Conservation (phyloP, 805 yeast species). For the Candida railenensis region DNA sequence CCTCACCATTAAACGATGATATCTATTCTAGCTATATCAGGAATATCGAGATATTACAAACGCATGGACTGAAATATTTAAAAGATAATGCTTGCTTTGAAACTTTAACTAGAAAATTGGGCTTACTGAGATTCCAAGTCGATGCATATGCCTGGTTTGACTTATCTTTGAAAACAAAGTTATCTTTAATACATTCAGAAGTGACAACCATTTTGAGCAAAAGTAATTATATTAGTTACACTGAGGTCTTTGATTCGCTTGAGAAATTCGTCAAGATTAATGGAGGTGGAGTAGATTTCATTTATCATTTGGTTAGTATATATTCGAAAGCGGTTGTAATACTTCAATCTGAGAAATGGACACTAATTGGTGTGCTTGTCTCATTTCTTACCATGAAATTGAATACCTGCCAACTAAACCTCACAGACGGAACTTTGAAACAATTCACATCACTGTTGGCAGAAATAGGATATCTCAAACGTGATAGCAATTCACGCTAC, state of each 20-base stretch:
- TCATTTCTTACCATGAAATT: constrained; percentile 17
- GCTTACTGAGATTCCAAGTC: constrained; percentile 23
- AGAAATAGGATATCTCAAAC: constrained; percentile 12
- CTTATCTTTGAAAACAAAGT: constrained; percentile 20
- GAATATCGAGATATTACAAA: constrained; percentile 13
- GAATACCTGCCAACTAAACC: constrained; percentile 16
- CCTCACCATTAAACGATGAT: not conserved
- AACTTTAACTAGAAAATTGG: constrained; percentile 24
- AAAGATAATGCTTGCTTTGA: constrained; percentile 16
- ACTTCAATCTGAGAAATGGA: constrained; percentile 28
- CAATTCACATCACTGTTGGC: constrained; percentile 22
- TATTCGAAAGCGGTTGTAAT: constrained; percentile 22
- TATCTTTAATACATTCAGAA: constrained; percentile 26
- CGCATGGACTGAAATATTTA: constrained; percentile 6
- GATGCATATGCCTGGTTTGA: constrained; percentile 22
- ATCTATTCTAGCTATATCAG: constrained; percentile 10
- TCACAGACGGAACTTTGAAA: constrained; percentile 19
- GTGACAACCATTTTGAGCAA: constrained; percentile 7
- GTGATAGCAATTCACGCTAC: not conserved
- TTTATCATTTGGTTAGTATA: constrained; percentile 29
- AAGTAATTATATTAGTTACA: constrained; percentile 7
- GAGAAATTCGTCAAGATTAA: not conserved
- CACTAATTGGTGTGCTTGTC: constrained; percentile 21
- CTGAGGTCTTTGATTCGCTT: not conserved
- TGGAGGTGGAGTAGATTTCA: constrained; percentile 11